These are phyloP conservation scores for Pestalotiopsis sp. DNA, from an alignment of 2,329 filamentous ascomycete species.

Conservation along the genomic window DNA sequence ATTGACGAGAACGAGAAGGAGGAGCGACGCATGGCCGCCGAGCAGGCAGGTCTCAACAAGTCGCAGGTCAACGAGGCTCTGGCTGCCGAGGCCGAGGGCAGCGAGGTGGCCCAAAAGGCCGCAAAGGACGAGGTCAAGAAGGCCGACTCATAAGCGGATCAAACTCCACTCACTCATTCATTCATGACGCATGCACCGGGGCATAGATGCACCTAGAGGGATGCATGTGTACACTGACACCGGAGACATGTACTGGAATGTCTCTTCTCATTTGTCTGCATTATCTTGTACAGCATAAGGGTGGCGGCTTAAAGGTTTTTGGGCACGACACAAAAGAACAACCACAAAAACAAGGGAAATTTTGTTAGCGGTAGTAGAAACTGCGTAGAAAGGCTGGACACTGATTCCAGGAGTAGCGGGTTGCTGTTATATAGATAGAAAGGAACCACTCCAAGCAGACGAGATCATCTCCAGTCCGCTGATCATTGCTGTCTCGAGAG, in stretches of 20 bases:
- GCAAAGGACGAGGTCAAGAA: constrained; percentile 25
- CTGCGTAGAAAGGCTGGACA: constrained; percentile 20
- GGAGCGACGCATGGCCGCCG: constrained; percentile 55
- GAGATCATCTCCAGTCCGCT: constrained; percentile 19
- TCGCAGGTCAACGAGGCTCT: constrained; percentile 56
- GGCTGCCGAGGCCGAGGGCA: constrained; percentile 54
- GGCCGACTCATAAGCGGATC: constrained; percentile 20
- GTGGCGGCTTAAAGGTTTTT: background rate
- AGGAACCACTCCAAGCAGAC: constrained; percentile 16
- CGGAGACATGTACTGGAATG: background rate
- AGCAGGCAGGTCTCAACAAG: constrained; percentile 49
- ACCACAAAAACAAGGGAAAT: constrained; percentile 17
- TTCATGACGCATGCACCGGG: background rate
- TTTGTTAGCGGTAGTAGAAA: constrained; percentile 19
- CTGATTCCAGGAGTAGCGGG: constrained; percentile 17
- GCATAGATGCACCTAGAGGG: constrained; percentile 18
- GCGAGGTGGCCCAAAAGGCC: constrained; percentile 39
- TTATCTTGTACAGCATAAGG: constrained; percentile 13
- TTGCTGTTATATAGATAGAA: constrained; percentile 17
- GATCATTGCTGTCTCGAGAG: constrained; percentile 6
- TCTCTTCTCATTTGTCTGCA: constrained; percentile 32
- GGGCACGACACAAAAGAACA: background rate
- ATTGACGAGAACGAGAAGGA: constrained; percentile 98
- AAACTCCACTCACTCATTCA: background rate
- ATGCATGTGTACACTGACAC: background rate